These are phyloP conservation scores for Pezicula neosporulosa DNA, from an alignment of 2,329 filamentous ascomycete species.

Conservation along the genomic window DNA sequence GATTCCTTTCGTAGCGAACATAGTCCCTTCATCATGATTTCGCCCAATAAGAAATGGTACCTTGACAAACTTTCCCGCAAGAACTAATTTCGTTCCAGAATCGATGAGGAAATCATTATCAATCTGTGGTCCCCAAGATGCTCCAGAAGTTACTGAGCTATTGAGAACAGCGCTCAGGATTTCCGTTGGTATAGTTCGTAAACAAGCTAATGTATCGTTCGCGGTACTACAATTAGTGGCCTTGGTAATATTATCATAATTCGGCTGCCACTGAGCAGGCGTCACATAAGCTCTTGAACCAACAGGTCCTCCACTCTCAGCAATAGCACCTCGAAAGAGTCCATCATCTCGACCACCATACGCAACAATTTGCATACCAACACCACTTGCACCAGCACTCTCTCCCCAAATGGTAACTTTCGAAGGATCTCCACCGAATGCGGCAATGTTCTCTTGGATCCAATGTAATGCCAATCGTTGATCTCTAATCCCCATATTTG, in stretches of 20 bases:
- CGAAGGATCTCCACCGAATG: constrained; percentile 36
- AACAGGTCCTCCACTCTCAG: constrained; percentile 41
- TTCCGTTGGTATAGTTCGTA: constrained; percentile 35
- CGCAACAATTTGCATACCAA: constrained; percentile 42
- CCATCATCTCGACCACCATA: constrained; percentile 47
- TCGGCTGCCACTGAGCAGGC: constrained; percentile 14
- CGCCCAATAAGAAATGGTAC: constrained; percentile 61
- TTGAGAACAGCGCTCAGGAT: constrained; percentile 37
- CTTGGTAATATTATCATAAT: constrained; percentile 31
- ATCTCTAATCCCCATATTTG: constrained; percentile 42
- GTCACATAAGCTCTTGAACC: constrained; percentile 1
- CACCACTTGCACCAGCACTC: constrained; percentile 37
- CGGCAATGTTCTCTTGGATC: constrained; percentile 39
- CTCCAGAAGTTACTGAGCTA: constrained; percentile 38
- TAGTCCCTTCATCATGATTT: constrained; percentile 63
- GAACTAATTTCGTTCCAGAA: constrained; percentile 49
- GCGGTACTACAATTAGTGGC: constrained; percentile 25
- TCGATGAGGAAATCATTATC: constrained; percentile 55
- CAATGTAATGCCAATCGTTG: constrained; percentile 37
- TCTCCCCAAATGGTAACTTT: constrained; percentile 41
- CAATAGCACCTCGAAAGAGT: constrained; percentile 50
- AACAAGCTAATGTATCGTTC: constrained; percentile 16
- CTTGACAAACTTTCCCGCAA: constrained; percentile 55
- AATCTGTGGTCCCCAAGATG: constrained; percentile 34
- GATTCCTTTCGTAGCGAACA: constrained; percentile 49